Conservation (phyloP, 2,329 filamentous ascomycete genomes). For the Trichoderma arundinaceum region DNA sequence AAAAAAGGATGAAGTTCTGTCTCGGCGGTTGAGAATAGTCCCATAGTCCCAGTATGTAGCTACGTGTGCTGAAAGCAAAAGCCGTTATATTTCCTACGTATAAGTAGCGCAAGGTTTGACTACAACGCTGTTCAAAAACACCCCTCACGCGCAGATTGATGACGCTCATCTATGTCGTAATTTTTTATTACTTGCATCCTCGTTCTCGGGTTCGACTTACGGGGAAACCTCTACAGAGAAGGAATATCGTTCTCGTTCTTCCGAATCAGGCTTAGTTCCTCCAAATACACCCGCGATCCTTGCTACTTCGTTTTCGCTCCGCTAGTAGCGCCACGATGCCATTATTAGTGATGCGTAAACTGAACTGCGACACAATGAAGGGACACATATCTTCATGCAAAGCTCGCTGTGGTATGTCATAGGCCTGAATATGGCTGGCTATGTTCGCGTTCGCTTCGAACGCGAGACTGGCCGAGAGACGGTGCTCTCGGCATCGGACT, state of each 20-base stretch:
- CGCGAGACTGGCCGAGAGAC: not conserved
- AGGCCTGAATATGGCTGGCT: too few species aligned
- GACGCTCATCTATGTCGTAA: too few species aligned
- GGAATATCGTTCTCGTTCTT: slow-evolving; percentile 29
- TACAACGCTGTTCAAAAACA: too few species aligned
- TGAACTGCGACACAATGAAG: too few species aligned
- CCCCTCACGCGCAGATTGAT: too few species aligned
- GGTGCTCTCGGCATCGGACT: not conserved
- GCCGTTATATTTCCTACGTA: too few species aligned
- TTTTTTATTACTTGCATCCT: not conserved
- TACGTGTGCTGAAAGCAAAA: not conserved
- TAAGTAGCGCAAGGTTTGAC: too few species aligned
- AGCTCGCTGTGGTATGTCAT: too few species aligned
- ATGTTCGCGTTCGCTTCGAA: not conserved
- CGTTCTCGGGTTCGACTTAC: slow-evolving; percentile 22
- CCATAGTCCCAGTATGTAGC: not conserved
- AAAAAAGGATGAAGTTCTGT: not conserved
- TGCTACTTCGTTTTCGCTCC: slow-evolving; percentile 28
- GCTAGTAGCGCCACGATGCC: not conserved
- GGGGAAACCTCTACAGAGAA: not conserved
- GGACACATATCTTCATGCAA: too few species aligned
- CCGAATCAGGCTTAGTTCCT: slow-evolving; percentile 6
- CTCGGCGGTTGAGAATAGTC: too few species aligned
- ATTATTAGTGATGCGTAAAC: too few species aligned
- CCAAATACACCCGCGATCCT: not conserved